These are phyloP conservation scores for Eimeria necatrix DNA, from an alignment of 169 alveolate genomes.

Conservation along the genomic window DNA sequence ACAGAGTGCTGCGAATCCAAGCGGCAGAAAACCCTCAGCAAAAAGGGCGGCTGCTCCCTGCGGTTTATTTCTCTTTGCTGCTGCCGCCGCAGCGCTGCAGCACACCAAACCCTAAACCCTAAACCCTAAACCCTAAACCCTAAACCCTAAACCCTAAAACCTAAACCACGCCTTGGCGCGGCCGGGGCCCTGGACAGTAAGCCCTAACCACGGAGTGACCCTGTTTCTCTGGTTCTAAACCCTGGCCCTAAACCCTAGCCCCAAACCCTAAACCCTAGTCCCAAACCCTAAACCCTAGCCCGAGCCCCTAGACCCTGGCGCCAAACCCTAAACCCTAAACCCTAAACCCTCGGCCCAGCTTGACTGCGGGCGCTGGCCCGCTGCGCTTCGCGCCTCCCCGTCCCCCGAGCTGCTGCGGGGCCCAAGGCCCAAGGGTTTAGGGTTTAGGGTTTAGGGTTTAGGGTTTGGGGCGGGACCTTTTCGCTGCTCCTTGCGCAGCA, in stretches of 20 bases:
- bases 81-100: slow-evolving; percentile 12
- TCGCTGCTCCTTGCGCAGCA: not conserved
- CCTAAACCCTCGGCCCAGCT: not conserved
- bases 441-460: not conserved
- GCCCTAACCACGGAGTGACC: too few relatives aligned
- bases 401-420: not conserved
- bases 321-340: too few relatives aligned
- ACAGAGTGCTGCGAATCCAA: slow-evolving; percentile 67
- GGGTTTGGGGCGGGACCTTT: slow-evolving; percentile 12
- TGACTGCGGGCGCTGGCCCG: too few relatives aligned
- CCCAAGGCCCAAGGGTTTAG: not conserved
- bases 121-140: slow-evolving; percentile 33
- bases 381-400: too few relatives aligned
- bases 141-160: not conserved
- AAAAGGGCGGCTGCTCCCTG: slow-evolving; percentile 56
- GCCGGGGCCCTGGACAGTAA: too few relatives aligned
- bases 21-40: slow-evolving; percentile 77
- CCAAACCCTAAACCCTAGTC: slow-evolving; percentile 5
- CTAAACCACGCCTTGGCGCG: too few relatives aligned
- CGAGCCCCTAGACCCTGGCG: too few relatives aligned
- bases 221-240: too few relatives aligned
- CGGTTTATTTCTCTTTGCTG: slow-evolving; percentile 38
- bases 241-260: slow-evolving; percentile 29
- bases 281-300: not conserved
- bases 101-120: not conserved